These are phyloP conservation scores for Solanum clarkiae DNA, from an alignment of 257 asterid genomes.

Conservation along the genomic window DNA sequence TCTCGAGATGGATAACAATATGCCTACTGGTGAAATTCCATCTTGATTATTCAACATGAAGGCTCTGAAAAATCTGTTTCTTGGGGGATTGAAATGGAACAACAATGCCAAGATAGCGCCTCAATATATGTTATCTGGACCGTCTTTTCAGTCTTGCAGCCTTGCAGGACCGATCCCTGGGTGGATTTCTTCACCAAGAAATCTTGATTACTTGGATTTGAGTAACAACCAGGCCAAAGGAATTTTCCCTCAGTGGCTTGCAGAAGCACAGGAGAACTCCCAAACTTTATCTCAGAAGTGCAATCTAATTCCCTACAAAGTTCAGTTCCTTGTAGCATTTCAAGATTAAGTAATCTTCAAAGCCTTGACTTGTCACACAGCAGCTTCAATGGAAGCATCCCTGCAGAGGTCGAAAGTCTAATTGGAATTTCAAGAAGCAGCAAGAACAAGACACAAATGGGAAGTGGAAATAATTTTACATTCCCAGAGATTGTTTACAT, in stretches of 20 bases:
- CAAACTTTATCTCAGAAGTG: constrained; percentile 1
- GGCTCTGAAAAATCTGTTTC: constrained; percentile 4
- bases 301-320: constrained; percentile 18
- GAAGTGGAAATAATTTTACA: not conserved
- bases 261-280: constrained; percentile 8
- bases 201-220: constrained; percentile 17
- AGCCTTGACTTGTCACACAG: constrained; percentile 15
- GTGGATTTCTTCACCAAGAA: constrained; percentile 16
- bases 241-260: constrained; percentile 12
- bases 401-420: constrained; percentile 4
- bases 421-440: constrained; percentile 2
- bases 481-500: not conserved
- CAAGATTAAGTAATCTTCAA: constrained; percentile 10
- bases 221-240: constrained; percentile 6
- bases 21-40: constrained; percentile 11
- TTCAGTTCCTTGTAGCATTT: constrained; percentile 4
- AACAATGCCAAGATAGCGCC: constrained; percentile 8
- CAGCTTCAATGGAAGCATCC: constrained; percentile 13
- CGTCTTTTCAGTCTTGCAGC: constrained; percentile 16
- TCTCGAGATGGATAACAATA: constrained; percentile 10
- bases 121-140: constrained; percentile 6
- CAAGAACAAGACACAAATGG: not conserved
- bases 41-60: constrained; percentile 10
- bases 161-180: constrained; percentile 6
- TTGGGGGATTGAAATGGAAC: constrained; percentile 12